Evolutionary conservation across 768 basidiomycete species (phyloP), one percentile per base, ranked within the genome.

Genomic region (Piloderma croceum): DNA sequence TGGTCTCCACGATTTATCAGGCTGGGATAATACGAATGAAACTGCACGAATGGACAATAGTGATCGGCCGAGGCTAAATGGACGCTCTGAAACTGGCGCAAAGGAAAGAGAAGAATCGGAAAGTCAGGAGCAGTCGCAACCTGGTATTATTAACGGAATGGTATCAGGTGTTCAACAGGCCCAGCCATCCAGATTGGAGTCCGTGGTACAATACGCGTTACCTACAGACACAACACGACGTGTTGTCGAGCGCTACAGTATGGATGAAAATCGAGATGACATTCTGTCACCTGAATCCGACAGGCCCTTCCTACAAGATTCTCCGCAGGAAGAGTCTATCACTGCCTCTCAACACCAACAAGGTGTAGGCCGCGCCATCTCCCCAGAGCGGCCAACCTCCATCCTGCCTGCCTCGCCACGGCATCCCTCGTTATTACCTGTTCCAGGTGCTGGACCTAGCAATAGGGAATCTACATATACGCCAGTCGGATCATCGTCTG

Each of bases 401-500:
- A 55, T 64, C 37, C 63, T 63, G 43, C 68, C 71, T 21, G 51
- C 68, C 13, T 50, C 61, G 12, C 70, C 71, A 41, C 74, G 70
- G 13, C 75, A 77, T 50, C 65, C 75, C 4, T 58, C 72, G 9
- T 53, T 71, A 46, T 68, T 69, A 23, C 50, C 58, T 19, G 54
- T 62, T 22, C 54, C 60, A 13, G 57, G 57, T 19, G 51, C 54
- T 5, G 55, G 50, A 34, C 49, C 59, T 34, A 59, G 54, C 33
- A 48, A 57, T 38, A 54, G 49, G 31, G 50, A 53, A 32, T 56
- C 51, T 42, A 44, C 52, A 44, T 56, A 55, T 52, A 59, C 72
- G 15, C 70, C 77, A 27, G 71, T 74, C 38, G 76, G 79, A 54
- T 76, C 77, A 22, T 60, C 82, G 33, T 73, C 77, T 17, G 70